Evolutionary conservation across 805 yeast species (phyloP).

Genomic region (Candida pseudofarinosa): DNA sequence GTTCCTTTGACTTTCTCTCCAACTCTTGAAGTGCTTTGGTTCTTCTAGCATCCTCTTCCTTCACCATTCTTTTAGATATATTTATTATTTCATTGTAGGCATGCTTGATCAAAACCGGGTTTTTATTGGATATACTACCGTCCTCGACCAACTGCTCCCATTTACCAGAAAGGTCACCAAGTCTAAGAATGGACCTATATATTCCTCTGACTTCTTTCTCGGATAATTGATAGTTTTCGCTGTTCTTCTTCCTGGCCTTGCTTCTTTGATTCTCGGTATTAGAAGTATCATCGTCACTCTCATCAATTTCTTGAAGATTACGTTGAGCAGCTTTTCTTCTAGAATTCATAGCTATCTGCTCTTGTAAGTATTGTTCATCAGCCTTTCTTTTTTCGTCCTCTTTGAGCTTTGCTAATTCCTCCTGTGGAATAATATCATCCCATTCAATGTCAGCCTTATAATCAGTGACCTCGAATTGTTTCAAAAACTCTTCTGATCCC

Average conservation of each 20-base stretch:
- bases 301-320: conserved; percentile 40
- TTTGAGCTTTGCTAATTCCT: conserved; percentile 81
- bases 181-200: conserved; percentile 74
- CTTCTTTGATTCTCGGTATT: conserved; percentile 36
- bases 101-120: conserved; percentile 71
- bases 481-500: conserved; percentile 96
- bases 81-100: conserved; percentile 70
- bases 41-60: conserved; percentile 64
- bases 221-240: conserved; percentile 49
- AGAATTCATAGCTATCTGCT: conserved; percentile 83
- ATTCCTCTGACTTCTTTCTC: conserved; percentile 86
- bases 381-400: conserved; percentile 84
- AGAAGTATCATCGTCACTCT: conserved; percentile 39
- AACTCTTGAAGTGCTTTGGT: conserved; percentile 49
- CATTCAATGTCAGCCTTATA: conserved; percentile 97
- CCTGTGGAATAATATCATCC: conserved; percentile 98
- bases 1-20: conserved; percentile 57
- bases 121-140: conserved; percentile 81
- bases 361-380: conserved; percentile 83
- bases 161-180: conserved; percentile 71
- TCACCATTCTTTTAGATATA: conserved; percentile 56
- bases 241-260: conserved; percentile 32
- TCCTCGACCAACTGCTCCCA: conserved; percentile 89
- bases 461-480: conserved; percentile 97
- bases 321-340: conserved; percentile 74